These are phyloP conservation scores for Quercus phellos DNA, from an alignment of 331 rosid species.

Conservation along the genomic window DNA sequence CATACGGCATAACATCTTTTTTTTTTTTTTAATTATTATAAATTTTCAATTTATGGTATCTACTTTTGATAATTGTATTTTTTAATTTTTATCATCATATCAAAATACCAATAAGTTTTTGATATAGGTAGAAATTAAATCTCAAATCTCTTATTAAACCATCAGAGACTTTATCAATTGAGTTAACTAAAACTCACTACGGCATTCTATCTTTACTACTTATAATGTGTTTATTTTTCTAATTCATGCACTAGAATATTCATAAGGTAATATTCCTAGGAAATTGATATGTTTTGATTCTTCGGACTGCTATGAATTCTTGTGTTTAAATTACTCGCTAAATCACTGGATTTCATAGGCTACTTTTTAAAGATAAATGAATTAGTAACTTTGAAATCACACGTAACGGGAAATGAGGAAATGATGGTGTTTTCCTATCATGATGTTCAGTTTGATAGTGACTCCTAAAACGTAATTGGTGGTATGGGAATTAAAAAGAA, in stretches of 20 bases:
- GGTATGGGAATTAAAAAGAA: not conserved
- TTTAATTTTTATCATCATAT: no score
- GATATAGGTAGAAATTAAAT: fast-evolving
- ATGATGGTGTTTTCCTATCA: not conserved
- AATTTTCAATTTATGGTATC: fast-evolving
- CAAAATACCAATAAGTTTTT: fast-evolving
- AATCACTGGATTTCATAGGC: not conserved
- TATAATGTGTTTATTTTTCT: no score
- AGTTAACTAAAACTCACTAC: no score
- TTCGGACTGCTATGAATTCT: no score
- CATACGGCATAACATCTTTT: no score
- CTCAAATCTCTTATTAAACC: fast-evolving
- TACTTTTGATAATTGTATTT: fast-evolving
- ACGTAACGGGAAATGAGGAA: not conserved
- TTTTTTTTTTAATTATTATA: no score
- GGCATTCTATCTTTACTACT: no score
- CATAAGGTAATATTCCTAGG: no score
- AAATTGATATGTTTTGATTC: no score
- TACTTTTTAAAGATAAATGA: not conserved
- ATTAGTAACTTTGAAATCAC: not conserved
- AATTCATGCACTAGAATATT: no score
- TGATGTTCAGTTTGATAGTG: not conserved
- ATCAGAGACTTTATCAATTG: fast-evolving
- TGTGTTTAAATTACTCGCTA: no score
- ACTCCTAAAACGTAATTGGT: not conserved